Evolutionary conservation across 345 rosid species (phyloP).

Genomic region (Arabidopsis arenosa): DNA sequence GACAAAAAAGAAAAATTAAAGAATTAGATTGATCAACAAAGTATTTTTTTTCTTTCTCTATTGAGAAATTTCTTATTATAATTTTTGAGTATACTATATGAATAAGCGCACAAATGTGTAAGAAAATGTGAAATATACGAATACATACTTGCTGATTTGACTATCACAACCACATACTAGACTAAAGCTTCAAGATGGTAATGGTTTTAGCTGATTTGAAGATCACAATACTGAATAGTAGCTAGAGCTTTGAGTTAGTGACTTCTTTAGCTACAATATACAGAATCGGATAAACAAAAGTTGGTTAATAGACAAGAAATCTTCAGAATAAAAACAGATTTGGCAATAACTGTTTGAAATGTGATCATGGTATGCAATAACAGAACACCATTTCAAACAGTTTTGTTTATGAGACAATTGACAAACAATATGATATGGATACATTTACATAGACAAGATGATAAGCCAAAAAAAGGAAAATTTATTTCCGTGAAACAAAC

Average conservation of each 20-base stretch:
- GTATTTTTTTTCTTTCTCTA: too few relatives aligned
- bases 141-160: too few relatives aligned
- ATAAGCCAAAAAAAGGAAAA: not conserved
- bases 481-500: slow-evolving; percentile 33
- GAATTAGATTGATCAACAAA: too few relatives aligned
- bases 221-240: too few relatives aligned
- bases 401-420: not conserved
- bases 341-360: not conserved
- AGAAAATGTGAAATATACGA: too few relatives aligned
- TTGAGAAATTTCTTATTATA: too few relatives aligned
- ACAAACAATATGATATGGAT: slow-evolving; percentile 12
- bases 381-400: slow-evolving; percentile 12
- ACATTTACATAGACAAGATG: slow-evolving; percentile 31
- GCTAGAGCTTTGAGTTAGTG: too few relatives aligned
- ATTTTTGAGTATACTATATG: too few relatives aligned
- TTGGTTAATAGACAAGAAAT: not conserved
- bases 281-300: not conserved
- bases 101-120: too few relatives aligned
- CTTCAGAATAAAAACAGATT: not conserved
- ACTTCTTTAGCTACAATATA: too few relatives aligned
- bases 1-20: too few relatives aligned
- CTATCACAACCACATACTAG: not conserved
- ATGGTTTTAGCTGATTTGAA: not conserved
- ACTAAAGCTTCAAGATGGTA: not conserved
- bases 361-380: slow-evolving; percentile 15